Percentiles rank a stretch among this genome's conserved stretches.
phyloP scores from a whole-genome alignment of 2,329 filamentous ascomycete species.

The Fusarium dlaminii region DNA sequence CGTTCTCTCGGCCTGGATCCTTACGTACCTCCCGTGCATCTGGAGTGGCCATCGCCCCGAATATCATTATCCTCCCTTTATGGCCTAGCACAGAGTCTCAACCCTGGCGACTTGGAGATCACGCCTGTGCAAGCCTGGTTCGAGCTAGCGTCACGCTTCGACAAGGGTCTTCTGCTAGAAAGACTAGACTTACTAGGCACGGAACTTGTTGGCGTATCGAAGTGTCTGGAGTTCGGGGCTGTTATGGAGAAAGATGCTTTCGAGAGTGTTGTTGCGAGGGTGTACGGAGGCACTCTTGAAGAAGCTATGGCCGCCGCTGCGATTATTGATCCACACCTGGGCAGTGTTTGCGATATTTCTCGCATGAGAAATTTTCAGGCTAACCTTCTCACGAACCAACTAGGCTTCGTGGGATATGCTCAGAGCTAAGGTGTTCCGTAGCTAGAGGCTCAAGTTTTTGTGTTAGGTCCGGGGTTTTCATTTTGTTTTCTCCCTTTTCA shows the following conservation, averaged over 20 bases:
- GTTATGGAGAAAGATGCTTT: conserved; percentile 57
- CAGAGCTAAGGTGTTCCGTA: conserved; percentile 1
- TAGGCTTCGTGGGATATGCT: conserved; percentile 19
- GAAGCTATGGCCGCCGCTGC: conserved; percentile 25
- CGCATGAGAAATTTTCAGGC: neutral
- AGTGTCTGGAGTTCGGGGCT: conserved; percentile 60
- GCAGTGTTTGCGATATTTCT: conserved; percentile 7
- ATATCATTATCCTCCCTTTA: conserved; percentile 56
- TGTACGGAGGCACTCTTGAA: conserved; percentile 47
- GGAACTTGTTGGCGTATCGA: conserved; percentile 55
- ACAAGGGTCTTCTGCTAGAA: conserved; percentile 50
- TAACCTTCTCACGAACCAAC: neutral
- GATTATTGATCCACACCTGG: neutral
- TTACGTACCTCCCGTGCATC: conserved; percentile 34
- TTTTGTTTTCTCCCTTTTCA: neutral
- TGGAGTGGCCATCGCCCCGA: conserved; percentile 51
- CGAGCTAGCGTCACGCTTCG: conserved; percentile 57
- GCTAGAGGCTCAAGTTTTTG: neutral
- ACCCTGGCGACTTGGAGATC: conserved; percentile 54
- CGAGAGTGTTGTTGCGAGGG: conserved; percentile 55
- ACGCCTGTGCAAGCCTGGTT: conserved; percentile 66
- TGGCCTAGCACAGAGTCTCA: conserved; percentile 57
- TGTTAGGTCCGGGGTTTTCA: neutral
- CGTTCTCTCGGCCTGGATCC: conserved; percentile 23
- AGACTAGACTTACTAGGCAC: conserved; percentile 51